Conservation (phyloP, 169 alveolate species). For the Eimeria sp. region DNA sequence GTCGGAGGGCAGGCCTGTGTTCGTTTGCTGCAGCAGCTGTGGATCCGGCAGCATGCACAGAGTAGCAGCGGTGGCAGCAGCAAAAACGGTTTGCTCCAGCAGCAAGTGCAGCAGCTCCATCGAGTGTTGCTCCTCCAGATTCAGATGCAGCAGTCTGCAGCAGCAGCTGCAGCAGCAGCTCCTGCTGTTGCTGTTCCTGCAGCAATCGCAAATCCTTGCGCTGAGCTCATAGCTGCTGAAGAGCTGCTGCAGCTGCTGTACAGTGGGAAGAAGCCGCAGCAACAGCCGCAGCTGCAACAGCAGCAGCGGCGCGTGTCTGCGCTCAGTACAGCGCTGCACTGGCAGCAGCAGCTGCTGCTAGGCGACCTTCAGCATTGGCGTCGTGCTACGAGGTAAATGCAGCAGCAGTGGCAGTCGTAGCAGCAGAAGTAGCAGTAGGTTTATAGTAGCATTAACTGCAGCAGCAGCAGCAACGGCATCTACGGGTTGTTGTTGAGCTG, state of each 20-base stretch:
- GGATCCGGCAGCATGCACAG: slow-evolving; percentile 28
- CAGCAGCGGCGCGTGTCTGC: slow-evolving; percentile 13
- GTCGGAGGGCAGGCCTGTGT: slow-evolving; percentile 13
- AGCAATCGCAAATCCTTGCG: not conserved
- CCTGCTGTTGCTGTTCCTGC: too few species aligned
- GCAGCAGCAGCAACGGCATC: not conserved
- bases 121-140: slow-evolving; percentile 57
- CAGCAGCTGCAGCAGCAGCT: slow-evolving; percentile 30
- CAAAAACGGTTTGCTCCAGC: not conserved
- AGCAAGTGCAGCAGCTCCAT: slow-evolving; percentile 50
- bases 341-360: slow-evolving; percentile 56
- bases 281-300: slow-evolving; percentile 35
- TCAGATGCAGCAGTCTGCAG: slow-evolving; percentile 36
- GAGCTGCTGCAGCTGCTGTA: slow-evolving; percentile 40
- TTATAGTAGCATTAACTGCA: not conserved
- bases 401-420: slow-evolving; percentile 3
- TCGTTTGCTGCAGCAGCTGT: slow-evolving; percentile 55
- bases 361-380: slow-evolving; percentile 40
- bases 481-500: too few species aligned
- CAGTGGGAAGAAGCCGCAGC: not conserved
- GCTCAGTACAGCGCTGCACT: slow-evolving; percentile 29
- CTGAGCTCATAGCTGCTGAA: slow-evolving; percentile 8
- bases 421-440: not conserved
- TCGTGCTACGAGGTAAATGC: not conserved
- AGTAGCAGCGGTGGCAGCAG: slow-evolving; percentile 10